Percentiles rank a stretch among this genome's conserved stretches.
Conservation (phyloP, 1,139 yeast species). For the Yarrowia galli region DNA sequence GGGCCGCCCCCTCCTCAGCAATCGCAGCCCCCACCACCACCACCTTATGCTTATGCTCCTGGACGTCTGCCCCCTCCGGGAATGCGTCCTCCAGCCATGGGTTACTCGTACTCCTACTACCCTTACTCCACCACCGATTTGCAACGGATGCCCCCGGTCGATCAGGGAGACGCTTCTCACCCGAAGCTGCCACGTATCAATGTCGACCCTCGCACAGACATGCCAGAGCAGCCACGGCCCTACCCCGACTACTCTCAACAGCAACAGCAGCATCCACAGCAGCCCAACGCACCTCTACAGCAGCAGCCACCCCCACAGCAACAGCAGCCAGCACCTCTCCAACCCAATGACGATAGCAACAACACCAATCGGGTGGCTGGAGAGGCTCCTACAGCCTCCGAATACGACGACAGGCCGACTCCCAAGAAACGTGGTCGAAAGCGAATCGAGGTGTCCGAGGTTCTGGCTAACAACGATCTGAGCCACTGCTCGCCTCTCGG, state of each 20-base stretch:
- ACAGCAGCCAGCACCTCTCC: conserved; percentile 6
- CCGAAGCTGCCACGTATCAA: conserved; percentile 27
- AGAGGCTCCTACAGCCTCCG: neutral
- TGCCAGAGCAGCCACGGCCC: neutral
- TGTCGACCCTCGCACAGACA: neutral
- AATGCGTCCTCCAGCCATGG: conserved; percentile 13
- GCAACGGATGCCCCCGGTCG: conserved; percentile 31
- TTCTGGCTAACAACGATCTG: conserved; percentile 33
- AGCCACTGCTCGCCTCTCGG: conserved; percentile 33
- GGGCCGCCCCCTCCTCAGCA: conserved; percentile 9
- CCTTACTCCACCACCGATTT: conserved; percentile 21
- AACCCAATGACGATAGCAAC: neutral
- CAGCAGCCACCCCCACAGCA: neutral
- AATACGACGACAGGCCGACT: conserved; percentile 19
- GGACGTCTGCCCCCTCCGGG: conserved; percentile 23
- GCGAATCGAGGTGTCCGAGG: conserved; percentile 29
- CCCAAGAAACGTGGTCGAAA: conserved; percentile 33
- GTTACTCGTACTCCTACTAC: conserved; percentile 28
- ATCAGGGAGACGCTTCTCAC: conserved; percentile 33
- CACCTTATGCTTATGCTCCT: neutral
- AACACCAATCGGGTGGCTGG: neutral
- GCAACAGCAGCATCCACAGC: neutral
- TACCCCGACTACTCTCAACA: conserved; percentile 1
- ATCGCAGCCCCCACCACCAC: conserved; percentile 5
- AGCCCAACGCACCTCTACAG: neutral